Evolutionary conservation across 2,329 filamentous ascomycete species (phyloP).

Genomic region (Penicillium sp.): DNA sequence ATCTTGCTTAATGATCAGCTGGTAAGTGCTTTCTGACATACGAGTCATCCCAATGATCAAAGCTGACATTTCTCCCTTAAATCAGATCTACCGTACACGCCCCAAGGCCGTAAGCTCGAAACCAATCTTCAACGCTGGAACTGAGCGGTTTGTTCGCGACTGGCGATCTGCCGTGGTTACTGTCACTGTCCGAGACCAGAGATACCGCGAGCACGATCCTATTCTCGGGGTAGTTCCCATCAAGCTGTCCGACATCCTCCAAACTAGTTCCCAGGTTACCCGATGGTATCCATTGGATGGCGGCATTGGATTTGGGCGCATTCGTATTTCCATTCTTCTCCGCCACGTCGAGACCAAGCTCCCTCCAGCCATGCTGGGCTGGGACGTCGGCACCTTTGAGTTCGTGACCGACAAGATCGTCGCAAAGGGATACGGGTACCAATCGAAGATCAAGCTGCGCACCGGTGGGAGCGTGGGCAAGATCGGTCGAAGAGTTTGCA

Average conservation of each 20-base stretch:
- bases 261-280: conserved; percentile 83
- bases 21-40: conserved; percentile 43
- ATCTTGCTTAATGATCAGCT: conserved; percentile 87
- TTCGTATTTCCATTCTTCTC: conserved; percentile 88
- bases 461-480: conserved; percentile 83
- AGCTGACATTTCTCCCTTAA: neutral
- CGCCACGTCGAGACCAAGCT: conserved; percentile 84
- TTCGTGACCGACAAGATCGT: conserved; percentile 74
- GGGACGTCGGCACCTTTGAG: conserved; percentile 94
- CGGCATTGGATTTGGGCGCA: conserved; percentile 86
- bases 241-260: conserved; percentile 83
- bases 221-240: conserved; percentile 91
- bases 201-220: conserved; percentile 90
- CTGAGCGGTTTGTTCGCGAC: conserved; percentile 88
- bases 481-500: conserved; percentile 67
- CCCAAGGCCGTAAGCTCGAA: conserved; percentile 92
- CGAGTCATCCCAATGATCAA: neutral
- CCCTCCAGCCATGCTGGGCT: conserved; percentile 83
- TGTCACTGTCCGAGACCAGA: conserved; percentile 82
- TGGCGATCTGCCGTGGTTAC: conserved; percentile 89
- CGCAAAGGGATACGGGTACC: conserved; percentile 64
- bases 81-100: conserved; percentile 81
- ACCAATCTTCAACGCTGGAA: conserved; percentile 96
- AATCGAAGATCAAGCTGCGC: conserved; percentile 72
- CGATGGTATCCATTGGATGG: conserved; percentile 97